Conservation (phyloP, 1,284 basidiomycete species). For the Boletus mariae region DNA sequence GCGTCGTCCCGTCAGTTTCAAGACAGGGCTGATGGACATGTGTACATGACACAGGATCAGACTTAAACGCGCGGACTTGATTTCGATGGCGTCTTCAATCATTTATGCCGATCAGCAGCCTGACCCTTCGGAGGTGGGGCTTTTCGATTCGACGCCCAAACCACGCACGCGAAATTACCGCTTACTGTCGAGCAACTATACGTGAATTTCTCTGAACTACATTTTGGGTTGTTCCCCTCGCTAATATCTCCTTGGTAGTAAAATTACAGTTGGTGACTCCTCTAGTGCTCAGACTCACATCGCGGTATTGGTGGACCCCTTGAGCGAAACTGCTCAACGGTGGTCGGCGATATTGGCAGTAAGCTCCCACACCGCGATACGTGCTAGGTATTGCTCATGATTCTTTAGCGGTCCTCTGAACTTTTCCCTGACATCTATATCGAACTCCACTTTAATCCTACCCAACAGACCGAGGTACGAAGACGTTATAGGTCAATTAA, state of each 20-base stretch:
- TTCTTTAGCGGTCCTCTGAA: constrained; percentile 24
- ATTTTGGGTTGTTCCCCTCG: neutral
- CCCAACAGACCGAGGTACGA: constrained; percentile 60
- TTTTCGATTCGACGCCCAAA: constrained; percentile 61
- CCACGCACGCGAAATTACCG: constrained; percentile 60
- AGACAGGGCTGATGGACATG: constrained; percentile 1
- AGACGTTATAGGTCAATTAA: neutral
- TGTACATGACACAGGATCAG: constrained; percentile 32
- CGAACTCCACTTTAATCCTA: constrained; percentile 76
- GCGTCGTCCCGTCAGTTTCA: neutral
- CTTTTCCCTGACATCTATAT: constrained; percentile 62
- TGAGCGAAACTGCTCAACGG: constrained; percentile 81
- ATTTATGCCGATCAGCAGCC: constrained; percentile 63
- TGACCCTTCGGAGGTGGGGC: constrained; percentile 68
- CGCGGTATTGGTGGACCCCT: constrained; percentile 77
- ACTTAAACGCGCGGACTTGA: constrained; percentile 52
- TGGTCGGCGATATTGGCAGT: constrained; percentile 81
- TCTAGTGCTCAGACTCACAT: constrained; percentile 69
- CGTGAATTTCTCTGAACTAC: constrained; percentile 45
- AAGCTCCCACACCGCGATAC: neutral
- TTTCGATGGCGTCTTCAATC: constrained; percentile 67
- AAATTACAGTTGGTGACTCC: constrained; percentile 68
- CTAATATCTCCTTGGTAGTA: constrained; percentile 38
- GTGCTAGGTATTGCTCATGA: neutral
- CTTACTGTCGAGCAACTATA: constrained; percentile 55